Conservation (phyloP, 2,329 filamentous ascomycete genomes). For the Microcera coccophila region DNA sequence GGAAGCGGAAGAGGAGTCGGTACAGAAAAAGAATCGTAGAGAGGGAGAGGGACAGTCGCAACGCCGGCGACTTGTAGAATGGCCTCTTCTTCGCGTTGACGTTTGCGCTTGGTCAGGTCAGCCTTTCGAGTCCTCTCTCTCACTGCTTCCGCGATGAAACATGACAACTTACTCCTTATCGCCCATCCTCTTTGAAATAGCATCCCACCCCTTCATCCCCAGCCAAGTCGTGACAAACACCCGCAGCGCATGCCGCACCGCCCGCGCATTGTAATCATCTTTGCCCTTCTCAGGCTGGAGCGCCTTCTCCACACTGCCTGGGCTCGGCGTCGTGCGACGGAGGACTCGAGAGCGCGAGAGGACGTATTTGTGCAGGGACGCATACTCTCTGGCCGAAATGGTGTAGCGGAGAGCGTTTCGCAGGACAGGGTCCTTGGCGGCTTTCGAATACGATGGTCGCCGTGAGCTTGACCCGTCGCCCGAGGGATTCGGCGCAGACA, state of each 20-base stretch:
- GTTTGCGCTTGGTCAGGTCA: constrained; percentile 20
- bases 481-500: constrained; percentile 20
- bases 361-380: constrained; percentile 76
- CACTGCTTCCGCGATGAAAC: too few relatives aligned
- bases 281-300: constrained; percentile 34
- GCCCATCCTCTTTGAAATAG: constrained; percentile 47
- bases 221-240: constrained; percentile 63
- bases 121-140: neutral
- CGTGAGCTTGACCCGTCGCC: constrained; percentile 19
- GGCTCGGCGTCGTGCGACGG: constrained; percentile 51
- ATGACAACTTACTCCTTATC: constrained; percentile 44
- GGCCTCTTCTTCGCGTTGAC: constrained; percentile 45
- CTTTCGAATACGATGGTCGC: constrained; percentile 5
- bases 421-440: constrained; percentile 61
- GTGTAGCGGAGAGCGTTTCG: constrained; percentile 86
- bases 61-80: constrained; percentile 61
- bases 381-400: constrained; percentile 80
- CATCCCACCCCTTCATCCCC: constrained; percentile 60
- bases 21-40: constrained; percentile 85
- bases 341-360: constrained; percentile 65
- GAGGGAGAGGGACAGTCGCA: constrained; percentile 76
- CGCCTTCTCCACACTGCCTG: constrained; percentile 48
- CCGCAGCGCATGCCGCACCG: constrained; percentile 66
- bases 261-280: constrained; percentile 67
- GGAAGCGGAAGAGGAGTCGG: constrained; percentile 84